Evolutionary conservation across 2,329 filamentous ascomycete species (phyloP), one percentile per base, ranked within the genome.

Genomic region (Chaetomium globosum): DNA sequence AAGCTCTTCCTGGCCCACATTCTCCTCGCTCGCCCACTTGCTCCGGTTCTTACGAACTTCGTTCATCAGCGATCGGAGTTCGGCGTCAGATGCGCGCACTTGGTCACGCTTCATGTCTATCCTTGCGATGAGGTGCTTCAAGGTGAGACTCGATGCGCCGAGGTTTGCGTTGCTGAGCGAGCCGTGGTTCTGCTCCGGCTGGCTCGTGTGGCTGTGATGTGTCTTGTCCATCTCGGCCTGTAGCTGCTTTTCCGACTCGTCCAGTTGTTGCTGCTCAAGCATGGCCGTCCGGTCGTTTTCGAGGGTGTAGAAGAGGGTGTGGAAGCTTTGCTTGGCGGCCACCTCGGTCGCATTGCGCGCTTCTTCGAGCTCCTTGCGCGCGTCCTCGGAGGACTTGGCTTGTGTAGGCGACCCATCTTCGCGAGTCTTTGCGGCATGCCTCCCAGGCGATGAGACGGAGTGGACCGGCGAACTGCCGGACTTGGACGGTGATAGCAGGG

Each of bases 11-110:
- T 99, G 95, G 66, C 95, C 94, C 67, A 99, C 90, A 71, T 96
- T 95, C 72, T 99, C 95, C 77, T 98, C 95, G 76, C 91, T 98
- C 3, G 95, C 94, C 95, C 95, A 99, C 79, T 99, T 99, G 78
- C 94, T 98, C 73, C 95, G 85, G 72, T 98, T 98, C 78, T 98
- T 99, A 69, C 95, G 87, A 21, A 99, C 95, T 77, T 99, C 95
- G 73, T 95, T 97, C 85, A 99, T 97, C 65, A 99, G 81, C 58
- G 90, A 92, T 66, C 95, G 88, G 66, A 99, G 82, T 75, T 99
- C 94, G 28, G 93, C 90, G 79, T 99, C 95, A 1, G 93, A 96
- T 21, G 95, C 94, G 75, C 89, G 87, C 60, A 99, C 94, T 80
- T 92, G 87, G 70, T 92, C 89, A 73, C 95, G 89, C 80, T 97